Percentiles rank a stretch among this genome's conserved stretches.
These are phyloP conservation scores for Xerocomus potaroensis DNA, from an alignment of 768 basidiomycete genomes.

Conservation along the genomic window DNA sequence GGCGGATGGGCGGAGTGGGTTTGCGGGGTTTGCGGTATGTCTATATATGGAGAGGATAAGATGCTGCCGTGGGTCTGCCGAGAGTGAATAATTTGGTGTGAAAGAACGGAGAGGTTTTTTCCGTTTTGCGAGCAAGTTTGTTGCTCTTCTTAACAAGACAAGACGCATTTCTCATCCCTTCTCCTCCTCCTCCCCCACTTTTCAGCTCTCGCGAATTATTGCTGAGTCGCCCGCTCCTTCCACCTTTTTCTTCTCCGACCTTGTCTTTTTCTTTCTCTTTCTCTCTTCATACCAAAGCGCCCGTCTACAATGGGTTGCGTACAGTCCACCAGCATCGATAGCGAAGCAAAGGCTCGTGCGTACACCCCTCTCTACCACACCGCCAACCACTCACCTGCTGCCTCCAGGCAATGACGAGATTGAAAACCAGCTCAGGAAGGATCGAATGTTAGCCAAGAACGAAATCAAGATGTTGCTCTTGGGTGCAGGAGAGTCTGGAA, in stretches of 20 bases:
- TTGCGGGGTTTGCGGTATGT: constrained; percentile 15
- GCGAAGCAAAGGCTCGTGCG: constrained; percentile 80
- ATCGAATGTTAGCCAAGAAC: constrained; percentile 85
- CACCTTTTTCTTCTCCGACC: constrained; percentile 4
- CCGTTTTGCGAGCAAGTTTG: constrained; percentile 5
- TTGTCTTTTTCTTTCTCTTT: constrained; percentile 8
- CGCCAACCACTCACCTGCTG: background rate
- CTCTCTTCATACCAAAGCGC: background rate
- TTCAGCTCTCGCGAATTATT: constrained; percentile 27
- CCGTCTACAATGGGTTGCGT: constrained; percentile 64
- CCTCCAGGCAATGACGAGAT: constrained; percentile 86
- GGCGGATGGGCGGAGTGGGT: constrained; percentile 1
- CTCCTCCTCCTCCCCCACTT: too few species aligned
- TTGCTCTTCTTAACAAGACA: constrained; percentile 6
- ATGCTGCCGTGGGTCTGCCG: constrained; percentile 17
- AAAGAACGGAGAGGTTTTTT: constrained; percentile 12
- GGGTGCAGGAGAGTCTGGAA: constrained; percentile 96
- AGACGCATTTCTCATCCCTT: too few species aligned
- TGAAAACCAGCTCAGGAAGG: constrained; percentile 86
- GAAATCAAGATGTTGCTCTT: constrained; percentile 96
- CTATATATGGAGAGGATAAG: constrained; percentile 11
- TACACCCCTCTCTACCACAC: constrained; percentile 16
- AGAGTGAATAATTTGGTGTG: constrained; percentile 14
- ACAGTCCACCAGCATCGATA: constrained; percentile 65
- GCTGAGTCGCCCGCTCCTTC: constrained; percentile 22